phyloP scores from a whole-genome alignment of 2,329 filamentous ascomycete genomes.

The Anthostomella pinea region DNA sequence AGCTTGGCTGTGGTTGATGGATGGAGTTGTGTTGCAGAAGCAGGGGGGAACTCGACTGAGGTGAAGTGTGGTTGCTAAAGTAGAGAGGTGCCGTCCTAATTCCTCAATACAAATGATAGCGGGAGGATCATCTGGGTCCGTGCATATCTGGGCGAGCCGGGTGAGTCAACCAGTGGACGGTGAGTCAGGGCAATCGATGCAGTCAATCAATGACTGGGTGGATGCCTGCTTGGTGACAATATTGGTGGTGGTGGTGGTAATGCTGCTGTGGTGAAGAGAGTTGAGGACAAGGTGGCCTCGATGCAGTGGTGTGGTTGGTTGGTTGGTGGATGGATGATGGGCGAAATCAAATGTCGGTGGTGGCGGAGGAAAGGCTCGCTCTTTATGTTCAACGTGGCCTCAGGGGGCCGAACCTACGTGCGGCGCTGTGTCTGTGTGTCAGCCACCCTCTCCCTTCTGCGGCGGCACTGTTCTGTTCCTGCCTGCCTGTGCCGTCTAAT shows the following conservation, averaged over 20 bases:
- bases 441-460: background rate
- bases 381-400: slow-evolving; percentile 24
- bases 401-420: slow-evolving; percentile 2
- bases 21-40: slow-evolving; percentile 6
- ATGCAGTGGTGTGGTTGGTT: too few relatives aligned
- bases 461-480: background rate
- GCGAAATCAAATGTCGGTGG: too few relatives aligned
- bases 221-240: slow-evolving; percentile 1
- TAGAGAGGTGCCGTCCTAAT: slow-evolving; percentile 38
- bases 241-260: slow-evolving; percentile 1
- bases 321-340: too few relatives aligned
- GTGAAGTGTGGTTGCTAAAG: slow-evolving; percentile 20
- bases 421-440: background rate
- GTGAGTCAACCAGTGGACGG: slow-evolving; percentile 11
- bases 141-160: slow-evolving; percentile 12
- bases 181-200: slow-evolving; percentile 12
- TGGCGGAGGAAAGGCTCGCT: slow-evolving; percentile 3
- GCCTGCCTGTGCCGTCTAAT: too few relatives aligned
- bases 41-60: slow-evolving; percentile 8
- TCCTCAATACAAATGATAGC: slow-evolving; percentile 37
- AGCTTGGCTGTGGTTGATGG: slow-evolving; percentile 9
- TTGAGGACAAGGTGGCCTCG: background rate
- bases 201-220: background rate
- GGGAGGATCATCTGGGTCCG: slow-evolving; percentile 15
- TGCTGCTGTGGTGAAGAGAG: background rate